A percentile compares a stretch with the other conserved stretches of the same genome.
phyloP scores from a whole-genome alignment of 768 basidiomycete genomes.

The Serendipita sp. region DNA sequence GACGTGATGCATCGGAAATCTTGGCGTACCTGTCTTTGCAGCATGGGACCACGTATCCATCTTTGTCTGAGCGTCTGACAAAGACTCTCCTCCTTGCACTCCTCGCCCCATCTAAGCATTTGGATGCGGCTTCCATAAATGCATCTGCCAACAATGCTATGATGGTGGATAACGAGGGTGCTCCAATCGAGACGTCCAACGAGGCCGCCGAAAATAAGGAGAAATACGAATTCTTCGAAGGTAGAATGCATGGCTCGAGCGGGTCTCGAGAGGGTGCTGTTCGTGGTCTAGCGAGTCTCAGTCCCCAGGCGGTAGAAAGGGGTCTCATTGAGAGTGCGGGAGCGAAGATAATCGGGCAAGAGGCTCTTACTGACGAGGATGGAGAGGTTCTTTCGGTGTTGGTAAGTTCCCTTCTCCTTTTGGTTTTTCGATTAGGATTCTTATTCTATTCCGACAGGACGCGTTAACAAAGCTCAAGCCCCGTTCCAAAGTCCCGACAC shows the following conservation, averaged over 20 bases:
- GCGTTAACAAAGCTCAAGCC: background rate
- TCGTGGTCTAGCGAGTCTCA: conserved; percentile 69
- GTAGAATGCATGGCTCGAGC: conserved; percentile 22
- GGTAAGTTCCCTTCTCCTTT: conserved; percentile 24
- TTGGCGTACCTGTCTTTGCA: conserved; percentile 30
- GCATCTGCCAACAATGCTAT: background rate
- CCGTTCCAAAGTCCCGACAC: background rate
- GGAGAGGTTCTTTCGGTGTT: conserved; percentile 43
- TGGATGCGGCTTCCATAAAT: background rate
- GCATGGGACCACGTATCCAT: conserved; percentile 79
- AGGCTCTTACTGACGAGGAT: conserved; percentile 25
- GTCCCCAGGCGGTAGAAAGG: conserved; percentile 70
- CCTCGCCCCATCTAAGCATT: conserved; percentile 47
- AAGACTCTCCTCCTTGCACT: conserved; percentile 86
- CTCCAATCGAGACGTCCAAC: conserved; percentile 7
- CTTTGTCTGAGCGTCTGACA: conserved; percentile 75
- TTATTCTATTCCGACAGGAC: background rate
- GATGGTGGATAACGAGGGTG: conserved; percentile 10
- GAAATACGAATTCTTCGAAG: conserved; percentile 14
- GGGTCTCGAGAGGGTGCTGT: conserved; percentile 85
- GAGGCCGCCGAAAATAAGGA: conserved; percentile 10
- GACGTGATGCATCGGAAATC: conserved; percentile 75
- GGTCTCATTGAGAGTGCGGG: conserved; percentile 71
- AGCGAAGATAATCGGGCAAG: conserved; percentile 46
- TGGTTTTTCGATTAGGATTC: background rate